Base-by-base conservation (phyloP, 768 basidiomycete species). In the Trametes maxima region DNA sequence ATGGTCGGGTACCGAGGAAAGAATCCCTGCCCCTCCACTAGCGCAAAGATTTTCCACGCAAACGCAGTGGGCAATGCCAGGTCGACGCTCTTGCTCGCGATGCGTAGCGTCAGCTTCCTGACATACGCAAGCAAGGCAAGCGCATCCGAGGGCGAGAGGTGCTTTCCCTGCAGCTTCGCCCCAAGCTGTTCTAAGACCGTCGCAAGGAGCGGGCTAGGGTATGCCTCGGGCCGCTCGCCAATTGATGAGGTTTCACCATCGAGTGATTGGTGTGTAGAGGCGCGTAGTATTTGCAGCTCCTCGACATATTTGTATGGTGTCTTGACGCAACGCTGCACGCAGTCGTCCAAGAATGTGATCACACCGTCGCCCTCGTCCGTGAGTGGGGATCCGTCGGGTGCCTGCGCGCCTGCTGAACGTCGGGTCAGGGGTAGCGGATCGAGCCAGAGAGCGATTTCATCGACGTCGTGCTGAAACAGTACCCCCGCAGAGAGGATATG, bases 231-330 rank as follows among this genome's bases (percentile, higher is more conserved):
- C n/a, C 55, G 67, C 12, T 57, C 51, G 43, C 65, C 62, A 16
- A 57, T 59, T 0, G 59, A 57, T 13, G 22, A 14, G 24, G 45
- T 13, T 2, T 48, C 14, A 11, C 39, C 43, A 1, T 47, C 45
- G 16, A 14, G 37, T 39, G 25, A 24, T 42, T 22, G 40, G 51
- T 17, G 21, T 47, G 21, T 58, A 60, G 21, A 42, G 44, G 46
- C 8, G 65, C n/a, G 42, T 21, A 85, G 69, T 0, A 73, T 68
- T 6, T 80, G 71, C 63, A 87, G 73, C 22, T 87, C 87, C 67
- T 97, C 95, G 54, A 96, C 79, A 69, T 96, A 98, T 28, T 85
- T 82, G 71, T 94, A 91, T 0, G 94, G 92, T 2, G 88, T 89
- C 73, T 90, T 93, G 64, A 88, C 70, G 66, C 89, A 94, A 17